A percentile compares a stretch with the other conserved stretches of the same genome.
phyloP scores from a whole-genome alignment of 352 stramenopile species.

The Pythium vanterpoolii region DNA sequence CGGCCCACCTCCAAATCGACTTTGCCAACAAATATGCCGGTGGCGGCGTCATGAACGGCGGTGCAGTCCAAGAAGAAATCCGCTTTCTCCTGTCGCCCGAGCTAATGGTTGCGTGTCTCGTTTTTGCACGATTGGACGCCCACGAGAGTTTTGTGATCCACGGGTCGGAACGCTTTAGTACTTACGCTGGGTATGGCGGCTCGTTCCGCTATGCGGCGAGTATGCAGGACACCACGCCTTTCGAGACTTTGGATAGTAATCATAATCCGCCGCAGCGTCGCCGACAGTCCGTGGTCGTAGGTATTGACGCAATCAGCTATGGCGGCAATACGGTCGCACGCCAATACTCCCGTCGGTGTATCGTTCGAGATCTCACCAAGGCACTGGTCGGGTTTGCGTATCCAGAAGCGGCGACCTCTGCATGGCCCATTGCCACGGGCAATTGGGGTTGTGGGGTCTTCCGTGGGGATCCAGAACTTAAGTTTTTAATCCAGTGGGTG shows the following conservation, averaged over 20 bases:
- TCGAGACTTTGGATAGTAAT: conserved; percentile 2
- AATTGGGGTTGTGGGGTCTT: conserved; percentile 87
- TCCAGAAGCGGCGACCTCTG: conserved; percentile 11
- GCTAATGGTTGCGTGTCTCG: conserved; percentile 56
- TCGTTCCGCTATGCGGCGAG: conserved; percentile 51
- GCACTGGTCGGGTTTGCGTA: conserved; percentile 62
- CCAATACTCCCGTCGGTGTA: conserved; percentile 44
- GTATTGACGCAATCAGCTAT: conserved; percentile 75
- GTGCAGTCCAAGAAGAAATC: conserved; percentile 84
- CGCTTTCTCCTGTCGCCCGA: conserved; percentile 75
- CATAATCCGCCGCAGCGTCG: conserved; percentile 5
- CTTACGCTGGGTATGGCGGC: conserved; percentile 56
- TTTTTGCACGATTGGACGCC: conserved; percentile 58
- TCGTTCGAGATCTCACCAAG: conserved; percentile 70
- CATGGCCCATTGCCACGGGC: conserved; percentile 67
- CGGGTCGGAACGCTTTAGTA: conserved; percentile 56
- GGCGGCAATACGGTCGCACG: conserved; percentile 29
- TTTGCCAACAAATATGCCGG: conserved; percentile 83
- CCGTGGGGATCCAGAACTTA: conserved; percentile 63
- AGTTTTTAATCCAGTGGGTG: conserved; percentile 83
- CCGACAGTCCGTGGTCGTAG: conserved; percentile 58
- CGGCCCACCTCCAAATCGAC: conserved; percentile 67
- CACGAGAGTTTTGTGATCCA: conserved; percentile 73
- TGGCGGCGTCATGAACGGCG: conserved; percentile 64
- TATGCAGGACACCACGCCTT: conserved; percentile 30